A percentile compares a stretch with the other conserved stretches of the same genome.
These are phyloP conservation scores for Kalanchoe fedtschenkoi DNA, from an alignment of 164 flowering plant genomes.

Conservation along the genomic window DNA sequence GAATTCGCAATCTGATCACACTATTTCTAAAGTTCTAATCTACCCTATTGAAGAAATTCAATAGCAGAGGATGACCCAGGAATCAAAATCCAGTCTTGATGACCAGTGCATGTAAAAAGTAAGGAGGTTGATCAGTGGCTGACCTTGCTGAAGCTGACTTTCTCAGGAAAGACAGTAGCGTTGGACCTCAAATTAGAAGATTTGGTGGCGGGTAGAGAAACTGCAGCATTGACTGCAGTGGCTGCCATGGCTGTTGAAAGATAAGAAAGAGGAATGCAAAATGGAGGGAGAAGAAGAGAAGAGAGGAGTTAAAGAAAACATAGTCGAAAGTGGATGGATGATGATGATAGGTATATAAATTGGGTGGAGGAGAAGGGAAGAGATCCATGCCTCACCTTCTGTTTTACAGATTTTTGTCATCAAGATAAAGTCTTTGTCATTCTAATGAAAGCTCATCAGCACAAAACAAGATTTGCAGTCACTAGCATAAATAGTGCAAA, in stretches of 20 bases:
- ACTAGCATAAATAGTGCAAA: too few species aligned
- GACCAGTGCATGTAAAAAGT: not conserved
- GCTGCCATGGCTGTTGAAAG: slow-evolving; percentile 19
- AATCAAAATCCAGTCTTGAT: not conserved
- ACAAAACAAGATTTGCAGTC: too few species aligned
- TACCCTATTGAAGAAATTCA: not conserved
- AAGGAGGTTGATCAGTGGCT: not conserved
- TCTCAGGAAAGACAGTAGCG: slow-evolving; percentile 28
- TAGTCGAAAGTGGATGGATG: not conserved
- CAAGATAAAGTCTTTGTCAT: not conserved
- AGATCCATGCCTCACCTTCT: slow-evolving; percentile 1
- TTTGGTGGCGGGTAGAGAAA: slow-evolving; percentile 49
- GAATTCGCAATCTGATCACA: not conserved
- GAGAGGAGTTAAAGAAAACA: not conserved
- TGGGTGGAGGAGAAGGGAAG: slow-evolving; percentile 46
- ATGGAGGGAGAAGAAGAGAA: slow-evolving; percentile 3
- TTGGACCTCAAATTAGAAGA: slow-evolving; percentile 36
- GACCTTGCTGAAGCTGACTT: slow-evolving; percentile 47
- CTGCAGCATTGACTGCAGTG: slow-evolving; percentile 54
- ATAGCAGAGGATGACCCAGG: not conserved
- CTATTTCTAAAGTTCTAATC: not conserved
- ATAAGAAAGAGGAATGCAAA: not conserved
- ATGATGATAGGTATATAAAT: slow-evolving; percentile 15
- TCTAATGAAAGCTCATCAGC: too few species aligned
- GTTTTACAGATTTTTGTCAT: slow-evolving; percentile 1